These are phyloP conservation scores for Hypoxylon subgilvum DNA, from an alignment of 495 filamentous ascomycete species.

Conservation along the genomic window DNA sequence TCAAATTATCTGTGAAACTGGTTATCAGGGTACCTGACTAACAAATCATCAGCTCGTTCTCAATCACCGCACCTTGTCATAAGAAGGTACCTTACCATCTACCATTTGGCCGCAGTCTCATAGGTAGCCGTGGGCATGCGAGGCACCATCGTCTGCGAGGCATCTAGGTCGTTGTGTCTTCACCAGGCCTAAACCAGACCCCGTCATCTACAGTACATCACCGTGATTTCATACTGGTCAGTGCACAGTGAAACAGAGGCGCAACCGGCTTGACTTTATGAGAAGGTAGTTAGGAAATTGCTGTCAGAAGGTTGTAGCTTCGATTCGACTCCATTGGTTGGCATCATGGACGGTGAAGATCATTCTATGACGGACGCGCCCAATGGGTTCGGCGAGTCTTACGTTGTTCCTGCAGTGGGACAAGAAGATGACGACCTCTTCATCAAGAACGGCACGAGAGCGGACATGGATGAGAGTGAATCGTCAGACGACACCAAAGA, in stretches of 20 bases:
- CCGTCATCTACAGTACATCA: background rate
- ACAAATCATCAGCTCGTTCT: slow-evolving; percentile 4
- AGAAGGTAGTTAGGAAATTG: background rate
- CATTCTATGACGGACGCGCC: slow-evolving; percentile 45
- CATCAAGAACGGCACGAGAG: slow-evolving; percentile 34
- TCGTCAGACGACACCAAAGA: slow-evolving; percentile 14
- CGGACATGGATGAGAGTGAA: slow-evolving; percentile 42
- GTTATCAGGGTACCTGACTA: slow-evolving; percentile 2
- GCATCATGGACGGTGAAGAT: slow-evolving; percentile 50
- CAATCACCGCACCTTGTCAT: background rate
- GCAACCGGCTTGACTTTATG: background rate
- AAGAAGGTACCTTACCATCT: no score
- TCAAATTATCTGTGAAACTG: no score
- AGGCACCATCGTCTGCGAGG: background rate
- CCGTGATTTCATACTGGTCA: background rate
- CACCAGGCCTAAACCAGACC: background rate
- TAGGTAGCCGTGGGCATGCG: slow-evolving; percentile 18
- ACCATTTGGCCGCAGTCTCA: background rate
- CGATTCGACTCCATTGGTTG: background rate
- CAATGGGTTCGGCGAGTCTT: slow-evolving; percentile 46
- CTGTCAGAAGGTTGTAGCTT: background rate
- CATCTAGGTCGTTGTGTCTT: slow-evolving; percentile 10
- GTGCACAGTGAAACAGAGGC: no score
- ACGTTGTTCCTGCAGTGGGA: slow-evolving; percentile 5
- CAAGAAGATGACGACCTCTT: slow-evolving; percentile 29